Evolutionary conservation across 352 stramenopile genomes (phyloP).

Genomic region (Phytopythium kandeliae): DNA sequence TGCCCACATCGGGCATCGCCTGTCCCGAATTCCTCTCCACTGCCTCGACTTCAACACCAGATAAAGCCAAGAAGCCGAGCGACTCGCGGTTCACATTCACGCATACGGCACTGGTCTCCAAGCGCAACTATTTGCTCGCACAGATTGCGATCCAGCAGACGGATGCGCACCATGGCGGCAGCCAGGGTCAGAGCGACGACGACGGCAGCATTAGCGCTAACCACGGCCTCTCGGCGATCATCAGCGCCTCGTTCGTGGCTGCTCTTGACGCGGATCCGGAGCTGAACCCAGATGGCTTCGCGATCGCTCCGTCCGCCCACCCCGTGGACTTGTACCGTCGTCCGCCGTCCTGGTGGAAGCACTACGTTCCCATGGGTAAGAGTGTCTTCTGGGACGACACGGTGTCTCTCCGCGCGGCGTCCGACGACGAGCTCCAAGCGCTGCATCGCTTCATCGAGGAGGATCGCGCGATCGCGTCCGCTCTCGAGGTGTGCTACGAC

Average conservation of each 20-base stretch:
- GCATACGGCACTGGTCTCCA: slow-evolving; percentile 26
- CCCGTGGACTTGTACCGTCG: slow-evolving; percentile 31
- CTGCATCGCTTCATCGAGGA: slow-evolving; percentile 37
- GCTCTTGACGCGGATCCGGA: background rate
- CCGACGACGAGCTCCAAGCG: slow-evolving; percentile 40
- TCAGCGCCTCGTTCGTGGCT: slow-evolving; percentile 41
- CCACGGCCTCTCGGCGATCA: slow-evolving; percentile 16
- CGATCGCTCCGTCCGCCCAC: slow-evolving; percentile 23
- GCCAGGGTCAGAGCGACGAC: background rate
- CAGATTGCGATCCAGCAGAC: slow-evolving; percentile 22
- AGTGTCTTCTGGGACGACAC: slow-evolving; percentile 71
- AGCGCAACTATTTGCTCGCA: slow-evolving; percentile 58
- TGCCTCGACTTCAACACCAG: background rate
- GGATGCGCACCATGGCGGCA: too few species aligned
- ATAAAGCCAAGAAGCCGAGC: slow-evolving; percentile 7
- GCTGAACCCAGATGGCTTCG: slow-evolving; percentile 8
- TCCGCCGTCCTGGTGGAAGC: slow-evolving; percentile 48
- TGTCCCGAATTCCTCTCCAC: slow-evolving; percentile 38
- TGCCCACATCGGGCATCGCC: slow-evolving; percentile 31
- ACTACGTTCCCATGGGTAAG: slow-evolving; percentile 56
- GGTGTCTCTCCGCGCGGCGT: slow-evolving; percentile 42
- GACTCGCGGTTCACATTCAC: slow-evolving; percentile 59
- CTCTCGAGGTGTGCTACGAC: slow-evolving; percentile 65
- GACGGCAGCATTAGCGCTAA: background rate
- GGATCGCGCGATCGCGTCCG: slow-evolving; percentile 34